Evolutionary conservation across 2,329 filamentous ascomycete genomes (phyloP).

Genomic region (Aureobasidium uvarum): DNA sequence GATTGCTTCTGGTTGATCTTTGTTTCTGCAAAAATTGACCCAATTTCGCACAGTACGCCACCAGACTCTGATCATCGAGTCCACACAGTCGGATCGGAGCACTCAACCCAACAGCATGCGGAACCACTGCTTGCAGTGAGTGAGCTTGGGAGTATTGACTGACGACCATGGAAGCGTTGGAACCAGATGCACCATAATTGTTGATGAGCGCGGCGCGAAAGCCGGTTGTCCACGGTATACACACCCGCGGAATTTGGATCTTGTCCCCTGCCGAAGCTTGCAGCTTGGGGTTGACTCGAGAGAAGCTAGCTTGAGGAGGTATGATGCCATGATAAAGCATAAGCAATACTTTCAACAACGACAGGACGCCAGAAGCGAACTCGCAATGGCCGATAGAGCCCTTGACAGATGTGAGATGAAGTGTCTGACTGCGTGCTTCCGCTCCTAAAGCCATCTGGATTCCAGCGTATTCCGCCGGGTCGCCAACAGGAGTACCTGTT

Average conservation of each 20-base stretch:
- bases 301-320: constrained; percentile 55
- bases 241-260: no score
- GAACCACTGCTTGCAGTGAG: no score
- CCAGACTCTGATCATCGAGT: not conserved
- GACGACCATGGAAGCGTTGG: not conserved
- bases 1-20: no score
- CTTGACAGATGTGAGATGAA: not conserved
- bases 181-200: constrained; percentile 60
- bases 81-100: no score
- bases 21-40: no score
- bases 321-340: constrained; percentile 64
- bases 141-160: not conserved
- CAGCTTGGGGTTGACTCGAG: constrained; percentile 39
- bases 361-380: constrained; percentile 45
- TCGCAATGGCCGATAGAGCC: constrained; percentile 31
- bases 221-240: no score
- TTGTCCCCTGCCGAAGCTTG: constrained; percentile 51
- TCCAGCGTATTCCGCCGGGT: constrained; percentile 34
- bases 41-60: no score
- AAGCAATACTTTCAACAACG: constrained; percentile 62
- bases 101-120: no score
- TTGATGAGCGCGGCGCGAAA: constrained; percentile 54
- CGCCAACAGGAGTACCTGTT: constrained; percentile 40
- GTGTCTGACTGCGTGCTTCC: no score
- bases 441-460: constrained; percentile 26